These are phyloP conservation scores for Phialophora chinensis DNA, from an alignment of 2,329 filamentous ascomycete genomes.

Conservation along the genomic window DNA sequence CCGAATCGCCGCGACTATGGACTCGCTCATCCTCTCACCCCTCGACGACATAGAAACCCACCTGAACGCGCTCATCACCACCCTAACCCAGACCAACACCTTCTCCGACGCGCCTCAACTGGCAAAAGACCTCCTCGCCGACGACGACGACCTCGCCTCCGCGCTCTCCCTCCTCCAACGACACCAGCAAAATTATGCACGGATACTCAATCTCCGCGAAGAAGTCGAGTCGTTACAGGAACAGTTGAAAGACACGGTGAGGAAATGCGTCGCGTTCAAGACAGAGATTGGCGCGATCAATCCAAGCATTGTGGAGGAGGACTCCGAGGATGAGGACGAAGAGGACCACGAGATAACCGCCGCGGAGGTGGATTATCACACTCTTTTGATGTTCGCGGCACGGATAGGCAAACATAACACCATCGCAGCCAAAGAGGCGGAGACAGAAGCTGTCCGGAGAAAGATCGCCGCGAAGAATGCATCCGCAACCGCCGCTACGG, in stretches of 20 bases:
- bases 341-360: conserved; percentile 39
- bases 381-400: conserved; percentile 53
- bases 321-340: conserved; percentile 39
- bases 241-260: conserved; percentile 50
- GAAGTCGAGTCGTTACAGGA: conserved; percentile 50
- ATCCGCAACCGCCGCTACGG: not conserved
- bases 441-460: conserved; percentile 40
- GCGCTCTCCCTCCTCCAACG: conserved; percentile 50
- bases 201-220: conserved; percentile 48
- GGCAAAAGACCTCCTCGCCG: conserved; percentile 48
- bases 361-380: conserved; percentile 50
- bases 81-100: conserved; percentile 52
- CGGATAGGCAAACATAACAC: conserved; percentile 56
- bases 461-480: conserved; percentile 31
- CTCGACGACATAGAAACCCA: conserved; percentile 51
- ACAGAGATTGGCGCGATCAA: conserved; percentile 49
- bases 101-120: conserved; percentile 51
- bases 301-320: conserved; percentile 38
- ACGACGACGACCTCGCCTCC: conserved; percentile 51
- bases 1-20: conserved; percentile 43
- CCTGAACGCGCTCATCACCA: conserved; percentile 50
- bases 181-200: conserved; percentile 54
- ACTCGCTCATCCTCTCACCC: conserved; percentile 47
- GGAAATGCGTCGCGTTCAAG: conserved; percentile 48
- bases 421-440: conserved; percentile 52